phyloP scores from a whole-genome alignment of 106 monocot species.

The Hemerocallis citrina region DNA sequence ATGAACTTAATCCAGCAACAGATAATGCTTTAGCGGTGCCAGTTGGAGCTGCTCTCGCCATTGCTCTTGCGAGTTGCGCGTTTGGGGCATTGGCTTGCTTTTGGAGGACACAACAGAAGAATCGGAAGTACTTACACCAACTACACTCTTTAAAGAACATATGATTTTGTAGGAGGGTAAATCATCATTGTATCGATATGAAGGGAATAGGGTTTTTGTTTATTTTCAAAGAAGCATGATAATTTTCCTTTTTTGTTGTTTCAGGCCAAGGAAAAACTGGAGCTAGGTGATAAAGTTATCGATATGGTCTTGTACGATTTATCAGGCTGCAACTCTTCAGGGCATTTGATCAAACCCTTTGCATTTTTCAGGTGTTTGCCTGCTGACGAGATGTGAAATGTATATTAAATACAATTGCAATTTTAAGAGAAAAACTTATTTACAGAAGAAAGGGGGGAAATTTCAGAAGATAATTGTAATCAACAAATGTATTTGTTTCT shows the following conservation, averaged over 20 bases:
- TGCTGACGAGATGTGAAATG: background rate
- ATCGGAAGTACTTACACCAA: slow-evolving; percentile 97
- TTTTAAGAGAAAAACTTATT: no score
- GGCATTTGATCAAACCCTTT: background rate
- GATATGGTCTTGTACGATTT: background rate
- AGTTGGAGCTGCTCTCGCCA: slow-evolving; percentile 75
- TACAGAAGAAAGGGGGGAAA: background rate
- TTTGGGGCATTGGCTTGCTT: slow-evolving; percentile 94
- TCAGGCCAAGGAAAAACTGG: slow-evolving; percentile 33
- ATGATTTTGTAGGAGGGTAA: slow-evolving; percentile 63
- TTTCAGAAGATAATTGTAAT: background rate
- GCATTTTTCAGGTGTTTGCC: background rate
- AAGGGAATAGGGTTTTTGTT: slow-evolving; percentile 1
- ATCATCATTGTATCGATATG: slow-evolving; percentile 6
- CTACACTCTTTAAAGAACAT: slow-evolving; percentile 96
- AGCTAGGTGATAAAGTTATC: slow-evolving; percentile 10
- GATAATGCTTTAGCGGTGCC: no score
- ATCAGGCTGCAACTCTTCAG: background rate
- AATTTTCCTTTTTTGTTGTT: background rate
- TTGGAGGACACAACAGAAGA: slow-evolving; percentile 96
- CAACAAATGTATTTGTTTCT: no score
- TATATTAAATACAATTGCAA: background rate
- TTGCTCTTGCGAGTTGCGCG: slow-evolving; percentile 83
- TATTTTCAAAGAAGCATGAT: no score
- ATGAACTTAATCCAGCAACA: slow-evolving; percentile 25